phyloP scores from a whole-genome alignment of 2,329 filamentous ascomycete genomes.

The Fusarium albosuccineum region DNA sequence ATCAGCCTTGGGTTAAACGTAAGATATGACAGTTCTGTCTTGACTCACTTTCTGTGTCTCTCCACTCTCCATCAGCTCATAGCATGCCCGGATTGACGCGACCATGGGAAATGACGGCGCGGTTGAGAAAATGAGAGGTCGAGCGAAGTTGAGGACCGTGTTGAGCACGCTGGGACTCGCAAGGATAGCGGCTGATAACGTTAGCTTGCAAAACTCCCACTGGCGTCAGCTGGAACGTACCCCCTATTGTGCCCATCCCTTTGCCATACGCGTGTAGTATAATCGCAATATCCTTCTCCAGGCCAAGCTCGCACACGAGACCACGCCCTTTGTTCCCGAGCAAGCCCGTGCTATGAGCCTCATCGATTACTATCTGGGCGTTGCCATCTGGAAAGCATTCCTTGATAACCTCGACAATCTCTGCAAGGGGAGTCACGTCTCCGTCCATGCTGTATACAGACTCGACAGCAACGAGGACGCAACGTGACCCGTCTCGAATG shows the following conservation, averaged over 20 bases:
- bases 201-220: too few species aligned
- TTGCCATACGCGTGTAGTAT: constrained; percentile 67
- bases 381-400: constrained; percentile 52
- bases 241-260: constrained; percentile 58
- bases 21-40: background rate
- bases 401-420: constrained; percentile 53
- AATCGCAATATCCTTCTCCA: constrained; percentile 64
- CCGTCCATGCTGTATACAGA: constrained; percentile 63
- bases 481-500: constrained; percentile 46
- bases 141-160: too few species aligned
- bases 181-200: too few species aligned
- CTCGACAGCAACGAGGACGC: constrained; percentile 57
- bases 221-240: constrained; percentile 4
- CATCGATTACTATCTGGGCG: constrained; percentile 67
- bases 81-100: too few species aligned
- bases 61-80: too few species aligned
- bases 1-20: background rate
- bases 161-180: too few species aligned
- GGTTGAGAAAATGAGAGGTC: too few species aligned
- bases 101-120: too few species aligned
- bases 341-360: constrained; percentile 66
- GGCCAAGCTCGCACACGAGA: constrained; percentile 61
- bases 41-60: too few species aligned
- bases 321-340: constrained; percentile 63
- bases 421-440: constrained; percentile 55